Evolutionary conservation across 2,329 filamentous ascomycete genomes (phyloP), one percentile per base, ranked within the genome.

Genomic region (Ascochyta fabae): DNA sequence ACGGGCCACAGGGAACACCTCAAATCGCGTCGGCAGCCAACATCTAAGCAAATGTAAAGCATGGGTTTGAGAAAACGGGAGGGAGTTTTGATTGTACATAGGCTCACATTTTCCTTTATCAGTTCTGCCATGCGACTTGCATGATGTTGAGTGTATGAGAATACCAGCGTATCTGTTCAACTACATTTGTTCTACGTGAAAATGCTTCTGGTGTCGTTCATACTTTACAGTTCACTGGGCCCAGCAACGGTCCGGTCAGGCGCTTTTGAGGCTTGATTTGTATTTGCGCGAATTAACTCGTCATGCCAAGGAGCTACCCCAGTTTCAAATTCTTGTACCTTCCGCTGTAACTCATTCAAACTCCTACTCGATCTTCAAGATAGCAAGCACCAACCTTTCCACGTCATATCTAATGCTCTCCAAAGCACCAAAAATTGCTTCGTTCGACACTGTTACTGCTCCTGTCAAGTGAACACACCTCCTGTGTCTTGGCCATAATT

Each of bases 1-100:
- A 80, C 56, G 78, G 78, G 22, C 70, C 72, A 27, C 53, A 56
- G 43, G 53, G 47, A 46, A 55, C 46, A 46, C 54, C 59, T 33
- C 60, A 63, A 42, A 53, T 58, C 34, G 61, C 66, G 29, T 62
- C 66, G 50, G 65, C 63, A 48, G 66, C 66, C 40, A 66, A 65
- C 53, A 55, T 69, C 50, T 69, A 53, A 60, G 49, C 55, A 47
- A 56, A 54, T 58, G 53, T 59, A 48, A 53, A 53, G 55, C 34
- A 49, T 36, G 48, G 29, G 44, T 56, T 49, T 47, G 44, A 55
- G 61, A 57, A 64, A 35, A 13, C 29, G 10, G 53, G 47, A 54
- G 56, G 54, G 46, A 56, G 48, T 58, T 56, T 58, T 55, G 50
- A 52, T 64, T 72, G 69, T 72, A 71, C 56, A 72, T 72, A 72